Percentiles rank a stretch among this genome's conserved stretches.
Evolutionary conservation across 208 protist species (phyloP).

Genomic region (Trypanosoma rangeli): DNA sequence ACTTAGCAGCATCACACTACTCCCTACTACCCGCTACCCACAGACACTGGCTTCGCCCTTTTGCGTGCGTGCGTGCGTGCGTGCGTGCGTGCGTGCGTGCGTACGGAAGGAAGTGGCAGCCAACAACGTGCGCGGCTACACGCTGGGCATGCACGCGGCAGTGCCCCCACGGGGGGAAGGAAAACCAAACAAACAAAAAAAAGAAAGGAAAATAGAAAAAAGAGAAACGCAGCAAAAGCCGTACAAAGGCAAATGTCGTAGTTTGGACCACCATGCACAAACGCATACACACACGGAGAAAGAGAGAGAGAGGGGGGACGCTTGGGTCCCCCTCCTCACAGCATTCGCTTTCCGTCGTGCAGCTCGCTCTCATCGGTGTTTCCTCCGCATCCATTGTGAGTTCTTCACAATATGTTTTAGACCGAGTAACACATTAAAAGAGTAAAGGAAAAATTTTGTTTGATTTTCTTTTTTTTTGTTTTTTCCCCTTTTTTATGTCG

Average conservation of each 20-base stretch:
- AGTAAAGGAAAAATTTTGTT: no score
- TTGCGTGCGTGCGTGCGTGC: no score
- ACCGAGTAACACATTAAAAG: no score
- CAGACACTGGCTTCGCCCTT: no score
- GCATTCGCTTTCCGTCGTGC: not conserved
- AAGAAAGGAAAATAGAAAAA: not conserved
- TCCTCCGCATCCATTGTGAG: not conserved
- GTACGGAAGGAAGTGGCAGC: no score
- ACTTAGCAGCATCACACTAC: no score
- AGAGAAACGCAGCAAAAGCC: not conserved
- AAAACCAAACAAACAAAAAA: not conserved
- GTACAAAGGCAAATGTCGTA: not conserved
- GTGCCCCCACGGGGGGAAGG: no score
- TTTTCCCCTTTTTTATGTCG: not conserved
- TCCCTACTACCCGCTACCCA: no score
- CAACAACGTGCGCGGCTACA: no score
- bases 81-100: no score
- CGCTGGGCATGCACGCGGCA: no score
- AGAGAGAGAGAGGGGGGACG: not conserved
- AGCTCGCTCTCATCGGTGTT: not conserved
- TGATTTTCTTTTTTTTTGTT: no score
- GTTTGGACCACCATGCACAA: not conserved
- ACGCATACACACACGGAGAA: not conserved
- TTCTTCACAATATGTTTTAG: not conserved
- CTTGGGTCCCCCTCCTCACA: not conserved